Base-by-base conservation (phyloP, 441 rosid species). In the Macaranga tanarius region DNA sequence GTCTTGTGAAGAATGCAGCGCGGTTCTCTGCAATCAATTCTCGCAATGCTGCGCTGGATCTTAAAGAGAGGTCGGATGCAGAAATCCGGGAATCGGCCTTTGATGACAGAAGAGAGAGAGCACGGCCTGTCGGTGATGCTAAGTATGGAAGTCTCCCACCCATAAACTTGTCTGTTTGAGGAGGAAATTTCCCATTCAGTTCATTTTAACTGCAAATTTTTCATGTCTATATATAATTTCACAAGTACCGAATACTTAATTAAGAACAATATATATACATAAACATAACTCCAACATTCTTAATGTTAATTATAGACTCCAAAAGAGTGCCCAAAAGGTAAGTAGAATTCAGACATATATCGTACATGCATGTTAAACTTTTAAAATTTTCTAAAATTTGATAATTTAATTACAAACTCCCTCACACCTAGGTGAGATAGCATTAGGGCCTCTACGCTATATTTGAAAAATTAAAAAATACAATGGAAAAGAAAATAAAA, bases 71-170 rank as follows among this genome's bases (percentile, higher is more conserved):
- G 56, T 88, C 89, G 0, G 86, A 77, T 1, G 86, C 76, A 31
- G 84, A 81, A 54, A 76, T 60, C 83, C 81, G 78, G 3, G 82
- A 65, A 34, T 75, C 80, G 48, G 75, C 62, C 66, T 65, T 78
- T 0, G 82, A 68, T 83, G 92, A 88, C 92, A 88, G 89, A 88
- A 88, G 92, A 88, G 92, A 88, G 92, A 79, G 83, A 88, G 86
- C 92, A 83, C 81, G 62, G 61, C 79, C 86, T 58, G 77, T 50
- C 52, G 70, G 48, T 34, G 67, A 58, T 57, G 71, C 44, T 15
- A 77, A 22, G 71, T 28, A 75, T 48, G 75, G 61, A 51, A 79
- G 58, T 66, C 76, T 40, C 69, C 69, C 84, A 2, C 40, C 58
- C 69, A 65, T 78, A 69, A 59, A 47, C 61, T 68, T 73, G 42